Evolutionary conservation across 768 basidiomycete genomes (phyloP).

Genomic region (Hebeloma cylindrosporum): DNA sequence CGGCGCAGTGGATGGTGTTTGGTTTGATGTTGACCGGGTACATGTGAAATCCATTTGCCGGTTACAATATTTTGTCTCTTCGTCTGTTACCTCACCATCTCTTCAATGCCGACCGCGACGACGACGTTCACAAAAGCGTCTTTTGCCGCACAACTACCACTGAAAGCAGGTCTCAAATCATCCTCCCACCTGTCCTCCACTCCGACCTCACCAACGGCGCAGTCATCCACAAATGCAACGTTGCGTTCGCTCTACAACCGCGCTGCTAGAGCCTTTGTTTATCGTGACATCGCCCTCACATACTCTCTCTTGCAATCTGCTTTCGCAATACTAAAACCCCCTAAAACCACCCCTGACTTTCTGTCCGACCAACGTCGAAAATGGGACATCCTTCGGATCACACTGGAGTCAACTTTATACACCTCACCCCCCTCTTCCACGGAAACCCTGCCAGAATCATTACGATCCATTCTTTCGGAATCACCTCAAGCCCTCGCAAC

Average conservation of each 20-base stretch:
- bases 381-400: slow-evolving; percentile 88
- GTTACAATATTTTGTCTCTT: slow-evolving; percentile 9
- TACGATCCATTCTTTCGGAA: slow-evolving; percentile 53
- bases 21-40: slow-evolving; percentile 11
- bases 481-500: slow-evolving; percentile 60
- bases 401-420: slow-evolving; percentile 75
- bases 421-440: slow-evolving; percentile 49
- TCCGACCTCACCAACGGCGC: slow-evolving; percentile 17
- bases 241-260: slow-evolving; percentile 74
- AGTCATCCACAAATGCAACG: slow-evolving; percentile 40
- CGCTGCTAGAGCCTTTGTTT: slow-evolving; percentile 77
- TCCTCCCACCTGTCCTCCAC: slow-evolving; percentile 14
- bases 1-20: too few relatives aligned
- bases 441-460: slow-evolving; percentile 47
- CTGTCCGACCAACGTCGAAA: slow-evolving; percentile 63
- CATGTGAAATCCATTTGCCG: slow-evolving; percentile 22
- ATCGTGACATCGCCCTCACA: slow-evolving; percentile 67
- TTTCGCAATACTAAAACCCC: slow-evolving; percentile 57
- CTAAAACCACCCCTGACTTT: slow-evolving; percentile 33
- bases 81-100: slow-evolving; percentile 2
- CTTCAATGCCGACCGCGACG: slow-evolving; percentile 53
- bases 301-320: slow-evolving; percentile 66
- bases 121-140: slow-evolving; percentile 34
- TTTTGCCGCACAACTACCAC: slow-evolving; percentile 29
- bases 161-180: slow-evolving; percentile 39